These are phyloP conservation scores for Penicillium concentricum DNA, from an alignment of 2,329 filamentous ascomycete species.

Conservation along the genomic window DNA sequence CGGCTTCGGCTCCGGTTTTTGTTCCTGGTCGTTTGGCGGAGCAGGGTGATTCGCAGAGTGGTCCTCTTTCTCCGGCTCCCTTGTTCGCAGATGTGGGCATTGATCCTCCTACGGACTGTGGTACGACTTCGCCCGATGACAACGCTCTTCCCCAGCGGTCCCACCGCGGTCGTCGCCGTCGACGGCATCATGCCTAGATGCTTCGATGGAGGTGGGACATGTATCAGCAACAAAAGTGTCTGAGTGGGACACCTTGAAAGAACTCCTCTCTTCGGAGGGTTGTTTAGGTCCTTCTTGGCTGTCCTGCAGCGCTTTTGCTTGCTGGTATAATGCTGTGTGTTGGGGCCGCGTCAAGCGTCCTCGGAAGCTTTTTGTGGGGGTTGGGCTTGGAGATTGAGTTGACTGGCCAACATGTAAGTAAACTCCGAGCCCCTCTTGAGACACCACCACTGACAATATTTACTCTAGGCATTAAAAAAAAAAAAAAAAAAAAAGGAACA, in stretches of 20 bases:
- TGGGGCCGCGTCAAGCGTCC: not conserved
- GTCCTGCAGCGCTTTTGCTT: not conserved
- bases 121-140: not conserved
- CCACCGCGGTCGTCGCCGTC: not conserved
- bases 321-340: not conserved
- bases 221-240: not conserved
- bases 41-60: not conserved
- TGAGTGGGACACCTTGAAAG: not conserved
- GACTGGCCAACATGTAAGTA: slow-evolving; percentile 3
- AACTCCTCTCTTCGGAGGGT: not conserved
- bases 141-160: not conserved
- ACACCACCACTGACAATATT: not conserved
- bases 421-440: not conserved
- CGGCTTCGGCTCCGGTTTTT: slow-evolving; percentile 4
- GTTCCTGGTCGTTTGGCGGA: not conserved
- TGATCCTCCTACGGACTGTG: not conserved
- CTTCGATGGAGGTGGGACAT: not conserved
- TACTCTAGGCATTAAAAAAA: not conserved
- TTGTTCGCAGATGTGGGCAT: not conserved
- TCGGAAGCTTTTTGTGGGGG: not conserved
- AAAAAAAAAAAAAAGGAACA: not conserved
- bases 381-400: slow-evolving; percentile 3
- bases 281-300: not conserved
- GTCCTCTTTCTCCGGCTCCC: not conserved
- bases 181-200: not conserved